These are phyloP conservation scores for Blastobotrys elegans DNA, from an alignment of 1,139 yeast genomes.

Conservation along the genomic window DNA sequence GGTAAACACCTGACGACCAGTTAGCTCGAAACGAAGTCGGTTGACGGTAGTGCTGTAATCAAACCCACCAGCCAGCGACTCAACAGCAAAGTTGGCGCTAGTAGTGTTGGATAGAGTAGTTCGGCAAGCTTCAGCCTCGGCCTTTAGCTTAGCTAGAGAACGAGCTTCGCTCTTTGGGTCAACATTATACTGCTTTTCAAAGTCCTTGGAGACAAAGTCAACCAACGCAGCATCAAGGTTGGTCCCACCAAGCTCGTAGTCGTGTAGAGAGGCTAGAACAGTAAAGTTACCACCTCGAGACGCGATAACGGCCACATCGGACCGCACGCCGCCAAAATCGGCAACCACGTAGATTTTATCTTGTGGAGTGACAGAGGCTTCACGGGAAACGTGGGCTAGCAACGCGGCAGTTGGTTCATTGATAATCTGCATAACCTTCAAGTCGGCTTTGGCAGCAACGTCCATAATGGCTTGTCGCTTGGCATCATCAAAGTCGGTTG, in stretches of 20 bases:
- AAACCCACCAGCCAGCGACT: conserved; percentile 87
- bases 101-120: conserved; percentile 90
- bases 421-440: conserved; percentile 79
- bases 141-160: conserved; percentile 81
- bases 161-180: conserved; percentile 80
- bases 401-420: conserved; percentile 93
- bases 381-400: conserved; percentile 56
- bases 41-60: conserved; percentile 92
- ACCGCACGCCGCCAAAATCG: conserved; percentile 94
- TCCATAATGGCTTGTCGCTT: conserved; percentile 63
- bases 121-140: conserved; percentile 80
- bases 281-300: conserved; percentile 94
- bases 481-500: conserved; percentile 74
- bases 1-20: conserved; percentile 71
- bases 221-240: conserved; percentile 73
- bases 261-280: conserved; percentile 79
- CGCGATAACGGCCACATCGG: conserved; percentile 92
- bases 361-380: conserved; percentile 45
- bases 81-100: conserved; percentile 87
- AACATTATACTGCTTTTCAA: conserved; percentile 78
- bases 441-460: conserved; percentile 66
- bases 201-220: conserved; percentile 87
- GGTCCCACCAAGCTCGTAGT: conserved; percentile 81
- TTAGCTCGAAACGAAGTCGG: conserved; percentile 89
- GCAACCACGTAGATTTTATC: conserved; percentile 90